Conservation (phyloP, 176 grass and related monocot species). For the Eleusine coracana region DNA sequence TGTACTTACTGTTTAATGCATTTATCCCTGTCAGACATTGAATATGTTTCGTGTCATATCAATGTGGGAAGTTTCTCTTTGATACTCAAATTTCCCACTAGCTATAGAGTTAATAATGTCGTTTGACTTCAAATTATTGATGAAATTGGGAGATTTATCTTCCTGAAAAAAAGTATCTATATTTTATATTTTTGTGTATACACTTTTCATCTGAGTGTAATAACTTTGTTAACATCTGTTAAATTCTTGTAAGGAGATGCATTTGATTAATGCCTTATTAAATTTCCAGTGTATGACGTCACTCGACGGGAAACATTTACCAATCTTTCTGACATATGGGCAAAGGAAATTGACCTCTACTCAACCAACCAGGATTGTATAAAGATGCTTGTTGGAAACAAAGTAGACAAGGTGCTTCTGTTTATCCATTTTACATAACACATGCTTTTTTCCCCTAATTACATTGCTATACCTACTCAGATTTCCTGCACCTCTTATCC, state of each 20-base stretch:
- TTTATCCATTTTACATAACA: neutral
- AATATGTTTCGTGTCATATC: neutral
- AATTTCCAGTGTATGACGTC: constrained; percentile 84
- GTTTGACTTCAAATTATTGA: neutral
- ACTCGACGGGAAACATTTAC: constrained; percentile 95
- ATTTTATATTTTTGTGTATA: neutral
- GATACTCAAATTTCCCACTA: neutral
- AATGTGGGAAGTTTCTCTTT: neutral
- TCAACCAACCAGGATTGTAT: constrained; percentile 99
- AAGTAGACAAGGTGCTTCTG: constrained; percentile 88
- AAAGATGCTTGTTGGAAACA: constrained; percentile 99
- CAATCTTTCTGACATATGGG: constrained; percentile 91
- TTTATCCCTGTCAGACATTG: neutral
- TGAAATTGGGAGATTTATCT: neutral
- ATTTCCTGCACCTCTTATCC: neutral
- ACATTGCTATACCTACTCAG: neutral
- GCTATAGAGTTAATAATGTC: neutral
- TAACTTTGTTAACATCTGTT: neutral
- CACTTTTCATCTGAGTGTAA: neutral
- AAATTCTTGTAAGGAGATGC: neutral
- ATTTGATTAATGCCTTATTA: neutral
- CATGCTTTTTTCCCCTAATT: constrained; percentile 8
- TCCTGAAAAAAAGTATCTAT: neutral
- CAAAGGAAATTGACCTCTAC: constrained; percentile 98
- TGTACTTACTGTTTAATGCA: neutral